Evolutionary conservation across 352 stramenopile species (phyloP).

Genomic region (Globisporangium middletonii): DNA sequence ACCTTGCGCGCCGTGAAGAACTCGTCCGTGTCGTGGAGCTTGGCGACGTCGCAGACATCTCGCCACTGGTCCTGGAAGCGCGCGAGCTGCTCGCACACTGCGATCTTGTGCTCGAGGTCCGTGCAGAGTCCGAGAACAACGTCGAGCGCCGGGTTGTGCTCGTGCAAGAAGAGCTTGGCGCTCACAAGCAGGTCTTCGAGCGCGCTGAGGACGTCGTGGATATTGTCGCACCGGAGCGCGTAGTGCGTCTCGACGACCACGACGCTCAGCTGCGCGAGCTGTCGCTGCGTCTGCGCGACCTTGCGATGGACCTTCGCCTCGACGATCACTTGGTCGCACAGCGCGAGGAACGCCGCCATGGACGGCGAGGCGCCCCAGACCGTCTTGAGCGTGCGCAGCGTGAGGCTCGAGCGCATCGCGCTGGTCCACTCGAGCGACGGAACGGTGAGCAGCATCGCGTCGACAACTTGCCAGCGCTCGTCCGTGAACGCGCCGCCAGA

Average conservation of each 20-base stretch:
- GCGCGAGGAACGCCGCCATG: slow-evolving; percentile 16
- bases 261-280: slow-evolving; percentile 25
- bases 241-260: slow-evolving; percentile 33
- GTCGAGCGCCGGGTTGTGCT: slow-evolving; percentile 38
- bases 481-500: slow-evolving; percentile 30
- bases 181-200: slow-evolving; percentile 31
- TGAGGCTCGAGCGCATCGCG: slow-evolving; percentile 9
- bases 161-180: slow-evolving; percentile 32
- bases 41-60: slow-evolving; percentile 34
- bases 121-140: slow-evolving; percentile 18
- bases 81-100: slow-evolving; percentile 30
- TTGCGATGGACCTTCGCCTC: slow-evolving; percentile 37
- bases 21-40: slow-evolving; percentile 57
- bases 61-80: slow-evolving; percentile 43
- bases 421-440: background rate
- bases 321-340: slow-evolving; percentile 52
- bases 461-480: slow-evolving; percentile 26
- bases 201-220: slow-evolving; percentile 21
- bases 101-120: slow-evolving; percentile 25
- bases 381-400: slow-evolving; percentile 21
- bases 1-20: slow-evolving; percentile 29
- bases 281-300: slow-evolving; percentile 26
- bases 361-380: slow-evolving; percentile 7
- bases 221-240: slow-evolving; percentile 25
- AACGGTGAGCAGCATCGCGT: slow-evolving; percentile 8